These are phyloP conservation scores for Fusarium vanettenii DNA, from an alignment of 2,329 filamentous ascomycete genomes.

Conservation along the genomic window DNA sequence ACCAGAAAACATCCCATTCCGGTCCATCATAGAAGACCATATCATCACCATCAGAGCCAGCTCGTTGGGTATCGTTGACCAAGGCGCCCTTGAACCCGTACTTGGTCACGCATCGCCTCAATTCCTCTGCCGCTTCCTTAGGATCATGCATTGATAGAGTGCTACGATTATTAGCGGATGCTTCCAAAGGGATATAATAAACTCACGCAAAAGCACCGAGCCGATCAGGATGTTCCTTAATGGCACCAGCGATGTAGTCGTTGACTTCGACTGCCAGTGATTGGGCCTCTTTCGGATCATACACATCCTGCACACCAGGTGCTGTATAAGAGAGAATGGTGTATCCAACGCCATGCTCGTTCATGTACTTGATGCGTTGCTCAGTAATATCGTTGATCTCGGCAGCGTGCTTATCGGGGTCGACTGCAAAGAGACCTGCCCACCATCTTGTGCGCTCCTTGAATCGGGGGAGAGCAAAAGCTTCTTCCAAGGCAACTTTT, in stretches of 20 bases:
- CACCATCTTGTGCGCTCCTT: slow-evolving; percentile 70
- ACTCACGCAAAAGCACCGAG: slow-evolving; percentile 60
- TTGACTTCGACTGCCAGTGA: slow-evolving; percentile 56
- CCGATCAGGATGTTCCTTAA: slow-evolving; percentile 53
- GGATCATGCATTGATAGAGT: slow-evolving; percentile 66
- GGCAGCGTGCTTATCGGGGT: slow-evolving; percentile 66
- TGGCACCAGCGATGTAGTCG: slow-evolving; percentile 52
- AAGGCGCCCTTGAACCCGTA: slow-evolving; percentile 72
- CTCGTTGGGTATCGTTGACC: slow-evolving; percentile 71
- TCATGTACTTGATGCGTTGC: slow-evolving; percentile 55
- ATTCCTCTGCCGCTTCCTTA: slow-evolving; percentile 60
- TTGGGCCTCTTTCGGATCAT: slow-evolving; percentile 55
- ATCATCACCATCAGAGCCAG: slow-evolving; percentile 67
- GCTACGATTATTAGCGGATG: slow-evolving; percentile 29
- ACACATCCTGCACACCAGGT: slow-evolving; percentile 60
- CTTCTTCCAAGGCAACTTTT: slow-evolving; percentile 72
- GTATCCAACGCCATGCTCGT: slow-evolving; percentile 61
- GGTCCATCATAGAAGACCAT: slow-evolving; percentile 74
- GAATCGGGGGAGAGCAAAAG: slow-evolving; percentile 69
- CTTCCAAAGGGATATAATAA: not conserved
- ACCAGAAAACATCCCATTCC: slow-evolving; percentile 72
- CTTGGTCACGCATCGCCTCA: slow-evolving; percentile 64
- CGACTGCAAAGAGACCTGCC: slow-evolving; percentile 69
- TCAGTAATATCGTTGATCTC: slow-evolving; percentile 62
- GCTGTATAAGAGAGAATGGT: slow-evolving; percentile 61